Evolutionary conservation across 495 filamentous ascomycete species (phyloP).

Genomic region (Hypoxylon fragiforme): DNA sequence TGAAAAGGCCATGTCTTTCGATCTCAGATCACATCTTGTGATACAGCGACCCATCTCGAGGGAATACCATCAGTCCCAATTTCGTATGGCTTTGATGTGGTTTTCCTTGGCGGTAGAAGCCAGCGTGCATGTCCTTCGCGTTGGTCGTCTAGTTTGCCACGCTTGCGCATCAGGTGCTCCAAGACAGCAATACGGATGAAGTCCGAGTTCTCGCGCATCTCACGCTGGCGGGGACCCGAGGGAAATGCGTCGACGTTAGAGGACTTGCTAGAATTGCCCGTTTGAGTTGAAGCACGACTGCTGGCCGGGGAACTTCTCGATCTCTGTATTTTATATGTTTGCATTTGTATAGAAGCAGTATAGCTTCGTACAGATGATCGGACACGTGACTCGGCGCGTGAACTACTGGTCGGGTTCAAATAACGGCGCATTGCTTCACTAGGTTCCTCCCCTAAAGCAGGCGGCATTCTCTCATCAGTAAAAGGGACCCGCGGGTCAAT

Average conservation of each 20-base stretch:
- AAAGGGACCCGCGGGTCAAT: conserved; percentile 73
- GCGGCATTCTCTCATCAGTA: conserved; percentile 86
- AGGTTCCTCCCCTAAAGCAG: conserved; percentile 72
- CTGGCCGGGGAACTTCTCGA: conserved; percentile 45
- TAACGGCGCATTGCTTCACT: conserved; percentile 89
- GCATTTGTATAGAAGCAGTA: conserved; percentile 83
- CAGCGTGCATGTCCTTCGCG: conserved; percentile 80
- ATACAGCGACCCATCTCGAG: conserved; percentile 51
- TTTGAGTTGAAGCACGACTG: conserved; percentile 38
- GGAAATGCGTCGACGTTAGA: conserved; percentile 39
- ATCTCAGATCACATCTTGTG: conserved; percentile 21
- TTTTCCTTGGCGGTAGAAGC: conserved; percentile 83
- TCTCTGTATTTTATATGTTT: conserved; percentile 69
- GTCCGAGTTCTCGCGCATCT: conserved; percentile 89
- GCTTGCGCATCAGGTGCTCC: conserved; percentile 95
- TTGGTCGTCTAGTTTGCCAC: conserved; percentile 84
- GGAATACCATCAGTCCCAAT: conserved; percentile 57
- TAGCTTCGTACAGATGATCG: conserved; percentile 46
- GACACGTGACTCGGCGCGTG: conserved; percentile 59
- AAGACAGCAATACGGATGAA: conserved; percentile 93
- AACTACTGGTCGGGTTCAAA: conserved; percentile 77
- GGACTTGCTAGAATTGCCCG: conserved; percentile 42
- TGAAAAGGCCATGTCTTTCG: neutral
- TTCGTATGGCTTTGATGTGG: conserved; percentile 53
- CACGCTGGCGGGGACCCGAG: conserved; percentile 70